Evolutionary conservation across 495 filamentous ascomycete species (phyloP), one percentile per base, ranked within the genome.

Genomic region (Neurospora sp.): DNA sequence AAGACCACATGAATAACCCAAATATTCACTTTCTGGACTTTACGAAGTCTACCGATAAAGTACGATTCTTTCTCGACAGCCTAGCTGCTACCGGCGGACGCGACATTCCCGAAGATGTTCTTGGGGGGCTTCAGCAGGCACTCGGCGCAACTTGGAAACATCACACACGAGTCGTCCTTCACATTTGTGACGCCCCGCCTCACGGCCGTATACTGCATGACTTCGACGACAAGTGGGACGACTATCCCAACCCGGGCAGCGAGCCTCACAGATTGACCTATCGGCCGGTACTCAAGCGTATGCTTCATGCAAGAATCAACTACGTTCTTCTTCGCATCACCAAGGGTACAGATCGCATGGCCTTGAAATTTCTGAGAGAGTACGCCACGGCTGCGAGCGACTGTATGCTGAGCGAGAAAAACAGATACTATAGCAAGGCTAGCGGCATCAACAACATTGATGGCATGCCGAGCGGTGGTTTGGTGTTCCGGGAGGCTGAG

Each of bases 271-370:
- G 72, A 4, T 76, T 83, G 11, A 78, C 74, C 14, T 70, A 81
- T 72, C 71, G 73, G 31, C 73, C 77, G 5, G 27, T 83, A 22
- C 40, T 83, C 39, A 39, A 73, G 40, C 48, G 73, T 40, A 73
- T 83, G 78, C 38, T 82, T 16, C 61, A 22, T 9, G 69, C 80
- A 61, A 76, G 73, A 37, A 77, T 83, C 75, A 81, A 83, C 77
- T 83, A 82, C 53, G 74, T 77, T 20, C 73, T 83, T 0, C 77
- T 83, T 10, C 76, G 78, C 4, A 80, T 83, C 75, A 80, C 73
- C 69, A 1, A 11, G 14, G 14, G 0, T 4, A 83, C 82, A n/a
- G 78, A 82, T 44, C 73, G 73, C 18, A 83, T 83, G 82, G 78
- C 76, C 18, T 74, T 69, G 18, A 12, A 12, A 10, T 82, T 82